Conservation (phyloP, 2,329 filamentous ascomycete species). For the Alternaria ventricosa region DNA sequence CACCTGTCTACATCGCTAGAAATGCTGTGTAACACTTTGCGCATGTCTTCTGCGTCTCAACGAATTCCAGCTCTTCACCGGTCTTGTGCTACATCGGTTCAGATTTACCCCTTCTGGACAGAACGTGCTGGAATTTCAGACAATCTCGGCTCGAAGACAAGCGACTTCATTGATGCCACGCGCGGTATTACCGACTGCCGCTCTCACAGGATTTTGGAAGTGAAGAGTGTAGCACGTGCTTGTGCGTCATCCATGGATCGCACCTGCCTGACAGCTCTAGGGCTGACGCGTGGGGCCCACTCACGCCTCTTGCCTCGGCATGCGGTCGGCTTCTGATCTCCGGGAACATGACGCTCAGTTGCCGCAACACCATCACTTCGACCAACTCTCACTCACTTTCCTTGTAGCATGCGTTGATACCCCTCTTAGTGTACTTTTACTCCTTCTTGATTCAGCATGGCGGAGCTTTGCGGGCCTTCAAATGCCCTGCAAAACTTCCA, state of each 20-base stretch:
- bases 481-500: slow-evolving; percentile 77
- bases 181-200: not conserved
- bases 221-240: not conserved
- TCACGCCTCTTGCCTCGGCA: slow-evolving; percentile 14
- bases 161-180: not conserved
- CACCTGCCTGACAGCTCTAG: not conserved
- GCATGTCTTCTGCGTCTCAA: not conserved
- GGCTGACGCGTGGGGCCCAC: slow-evolving; percentile 11
- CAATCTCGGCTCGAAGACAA: not conserved
- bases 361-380: not conserved
- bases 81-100: slow-evolving; percentile 7
- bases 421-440: slow-evolving; percentile 11
- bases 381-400: slow-evolving; percentile 1
- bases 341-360: slow-evolving; percentile 1
- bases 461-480: slow-evolving; percentile 76
- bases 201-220: not conserved
- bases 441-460: slow-evolving; percentile 55
- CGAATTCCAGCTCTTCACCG: slow-evolving; percentile 3
- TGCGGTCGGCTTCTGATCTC: slow-evolving; percentile 26
- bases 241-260: not conserved
- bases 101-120: slow-evolving; percentile 38
- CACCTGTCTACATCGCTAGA: not conserved
- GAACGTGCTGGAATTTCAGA: slow-evolving; percentile 43
- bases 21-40: not conserved
- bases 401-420: slow-evolving; percentile 33